Conservation (phyloP, 2,329 filamentous ascomycete genomes). For the Aureobasidium sp. region DNA sequence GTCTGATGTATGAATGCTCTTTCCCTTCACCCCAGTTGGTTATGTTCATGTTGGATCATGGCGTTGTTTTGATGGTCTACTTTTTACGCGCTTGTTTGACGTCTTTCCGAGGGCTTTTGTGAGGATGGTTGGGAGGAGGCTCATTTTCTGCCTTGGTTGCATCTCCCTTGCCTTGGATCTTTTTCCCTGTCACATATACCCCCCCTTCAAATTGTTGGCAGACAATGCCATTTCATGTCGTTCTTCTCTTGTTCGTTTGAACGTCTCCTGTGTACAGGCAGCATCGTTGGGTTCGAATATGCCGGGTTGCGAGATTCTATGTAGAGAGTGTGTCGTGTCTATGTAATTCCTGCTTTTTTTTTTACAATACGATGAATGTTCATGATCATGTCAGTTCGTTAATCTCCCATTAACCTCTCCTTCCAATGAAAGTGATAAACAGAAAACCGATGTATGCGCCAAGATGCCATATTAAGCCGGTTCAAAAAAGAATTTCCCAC, state of each 20-base stretch:
- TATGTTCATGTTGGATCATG: background rate
- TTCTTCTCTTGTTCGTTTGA: background rate
- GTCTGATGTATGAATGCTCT: background rate
- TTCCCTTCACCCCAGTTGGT: background rate
- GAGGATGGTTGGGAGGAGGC: background rate
- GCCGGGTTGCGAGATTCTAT: background rate
- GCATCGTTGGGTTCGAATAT: background rate
- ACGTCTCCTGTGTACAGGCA: no score
- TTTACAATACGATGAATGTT: background rate
- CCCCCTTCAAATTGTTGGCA: background rate
- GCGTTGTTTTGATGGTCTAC: background rate
- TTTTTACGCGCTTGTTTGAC: background rate
- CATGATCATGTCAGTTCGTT: background rate
- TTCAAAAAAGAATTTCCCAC: background rate
- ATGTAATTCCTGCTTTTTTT: background rate
- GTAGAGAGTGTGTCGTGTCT: background rate
- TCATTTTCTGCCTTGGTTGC: background rate
- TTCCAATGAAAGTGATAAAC: background rate
- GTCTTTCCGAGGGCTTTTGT: background rate
- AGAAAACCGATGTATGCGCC: background rate
- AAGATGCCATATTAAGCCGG: background rate
- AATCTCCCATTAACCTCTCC: background rate
- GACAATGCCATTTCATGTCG: background rate
- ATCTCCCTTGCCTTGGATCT: background rate
- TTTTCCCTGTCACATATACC: slow-evolving; percentile 4